These are phyloP conservation scores for Hypoxylon sp. DNA, from an alignment of 2,329 filamentous ascomycete species.

Conservation along the genomic window DNA sequence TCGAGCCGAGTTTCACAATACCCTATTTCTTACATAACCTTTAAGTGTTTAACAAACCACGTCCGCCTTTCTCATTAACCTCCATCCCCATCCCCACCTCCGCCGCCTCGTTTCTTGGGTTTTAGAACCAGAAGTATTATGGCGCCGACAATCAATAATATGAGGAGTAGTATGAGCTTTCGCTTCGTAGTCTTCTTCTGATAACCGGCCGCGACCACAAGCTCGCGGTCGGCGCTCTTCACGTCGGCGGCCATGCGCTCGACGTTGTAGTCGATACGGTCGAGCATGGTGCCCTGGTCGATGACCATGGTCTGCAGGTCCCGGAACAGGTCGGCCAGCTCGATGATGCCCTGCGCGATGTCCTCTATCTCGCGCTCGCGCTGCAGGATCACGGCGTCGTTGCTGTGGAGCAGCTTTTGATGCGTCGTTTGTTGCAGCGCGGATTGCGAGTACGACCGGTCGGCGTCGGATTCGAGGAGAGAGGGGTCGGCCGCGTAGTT, in stretches of 20 bases:
- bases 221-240: constrained; percentile 91
- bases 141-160: constrained; percentile 86
- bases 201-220: constrained; percentile 89
- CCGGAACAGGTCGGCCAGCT: constrained; percentile 95
- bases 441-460: constrained; percentile 91
- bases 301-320: constrained; percentile 97
- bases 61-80: constrained; percentile 7
- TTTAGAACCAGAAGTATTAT: constrained; percentile 89
- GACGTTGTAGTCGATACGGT: constrained; percentile 98
- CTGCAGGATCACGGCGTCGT: constrained; percentile 88
- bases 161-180: constrained; percentile 90
- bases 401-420: constrained; percentile 76
- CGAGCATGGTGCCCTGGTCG: constrained; percentile 90
- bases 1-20: constrained; percentile 24
- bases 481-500: constrained; percentile 84
- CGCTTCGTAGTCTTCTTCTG: constrained; percentile 90
- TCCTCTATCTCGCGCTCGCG: constrained; percentile 97
- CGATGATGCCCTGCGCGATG: constrained; percentile 98
- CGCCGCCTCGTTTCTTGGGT: constrained; percentile 68
- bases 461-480: constrained; percentile 91
- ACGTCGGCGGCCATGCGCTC: constrained; percentile 95
- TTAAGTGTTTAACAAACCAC: constrained; percentile 12
- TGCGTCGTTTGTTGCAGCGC: constrained; percentile 81
- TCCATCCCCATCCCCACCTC: constrained; percentile 16
- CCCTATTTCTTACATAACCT: constrained; percentile 31